Evolutionary conservation across 2,329 filamentous ascomycete species (phyloP), one percentile per base, ranked within the genome.

Genomic region (Pseudocercospora cruenta): DNA sequence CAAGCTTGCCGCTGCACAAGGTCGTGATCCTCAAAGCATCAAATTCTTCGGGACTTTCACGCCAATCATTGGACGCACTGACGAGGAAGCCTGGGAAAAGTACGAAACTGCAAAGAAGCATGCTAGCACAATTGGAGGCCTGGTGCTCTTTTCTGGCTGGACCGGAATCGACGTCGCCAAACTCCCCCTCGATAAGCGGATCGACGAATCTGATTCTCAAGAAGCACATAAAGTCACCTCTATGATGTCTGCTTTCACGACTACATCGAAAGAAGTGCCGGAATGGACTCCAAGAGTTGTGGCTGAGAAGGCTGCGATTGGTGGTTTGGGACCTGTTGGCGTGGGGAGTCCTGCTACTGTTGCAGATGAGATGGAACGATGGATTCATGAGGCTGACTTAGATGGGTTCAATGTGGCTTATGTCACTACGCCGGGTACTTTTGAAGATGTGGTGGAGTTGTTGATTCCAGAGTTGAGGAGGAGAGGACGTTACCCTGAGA

Each of bases 101-200:
- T 86, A 88, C 59, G 78, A 82, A 0, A 85, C 90, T 2, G 87
- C 87, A 65, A 82, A 84, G 16, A 82, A 84, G 62, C 86, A 91
- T 72, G 90, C 87, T 0, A 85, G 85, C 2, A 81, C 85, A 36
- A 90, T 90, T 68, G 90, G 90, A 2, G 90, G 89, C 0, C 74
- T 92, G 63, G 88, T 90, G 1, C 77, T 92, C 19, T 93, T 92
- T 71, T 89, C 89, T 24, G 90, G 90, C 1, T 93, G 90, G 90
- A 92, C 90, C 0, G 87, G 87, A 0, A 87, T 89, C 64, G 86
- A 89, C 70, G 79, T 88, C 16, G 86, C 83, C 3, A 81, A 81
- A 70, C 82, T 88, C 49, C 85, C 86, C 0, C 72, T 88, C 0
- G 87, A 89, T 67, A 82, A 88, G 68, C 85, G 86, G 16, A 80